Evolutionary conservation across 371 early-diverging fungal species (phyloP).

Genomic region (Mucor indicus): DNA sequence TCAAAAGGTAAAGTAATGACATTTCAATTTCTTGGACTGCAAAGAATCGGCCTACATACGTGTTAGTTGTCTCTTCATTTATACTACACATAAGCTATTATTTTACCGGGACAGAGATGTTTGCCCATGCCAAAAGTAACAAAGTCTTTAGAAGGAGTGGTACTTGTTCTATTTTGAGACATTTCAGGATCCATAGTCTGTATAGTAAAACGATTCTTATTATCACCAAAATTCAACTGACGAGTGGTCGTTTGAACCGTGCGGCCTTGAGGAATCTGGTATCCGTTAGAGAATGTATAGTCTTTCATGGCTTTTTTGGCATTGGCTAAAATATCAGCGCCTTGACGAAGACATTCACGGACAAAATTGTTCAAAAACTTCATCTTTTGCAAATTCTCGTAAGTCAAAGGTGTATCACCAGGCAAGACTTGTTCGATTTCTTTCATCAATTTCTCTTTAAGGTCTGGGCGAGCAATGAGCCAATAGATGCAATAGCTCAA

Average conservation of each 20-base stretch:
- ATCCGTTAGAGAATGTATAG: slow-evolving; percentile 38
- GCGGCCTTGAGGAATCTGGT: slow-evolving; percentile 33
- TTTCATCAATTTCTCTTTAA: slow-evolving; percentile 10
- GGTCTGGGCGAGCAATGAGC: slow-evolving; percentile 35
- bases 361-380: slow-evolving; percentile 28
- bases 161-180: slow-evolving; percentile 13
- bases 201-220: slow-evolving; percentile 4
- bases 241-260: slow-evolving; percentile 20
- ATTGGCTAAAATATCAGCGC: slow-evolving; percentile 28
- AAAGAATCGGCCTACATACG: slow-evolving; percentile 42
- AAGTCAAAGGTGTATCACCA: slow-evolving; percentile 17
- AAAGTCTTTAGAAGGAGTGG: slow-evolving; percentile 25
- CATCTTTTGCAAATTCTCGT: slow-evolving; percentile 28
- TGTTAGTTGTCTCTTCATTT: not conserved
- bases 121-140: slow-evolving; percentile 35
- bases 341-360: slow-evolving; percentile 32
- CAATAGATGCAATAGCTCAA: slow-evolving; percentile 26
- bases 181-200: slow-evolving; percentile 27
- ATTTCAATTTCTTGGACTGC: slow-evolving; percentile 50
- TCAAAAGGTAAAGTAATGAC: slow-evolving; percentile 20
- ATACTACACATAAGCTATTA: too few relatives aligned
- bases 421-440: slow-evolving; percentile 29
- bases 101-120: slow-evolving; percentile 30
- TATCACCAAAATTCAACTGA: slow-evolving; percentile 28
- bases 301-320: slow-evolving; percentile 24